phyloP scores from a whole-genome alignment of 2,329 filamentous ascomycete genomes.

The Penicillium sp. region DNA sequence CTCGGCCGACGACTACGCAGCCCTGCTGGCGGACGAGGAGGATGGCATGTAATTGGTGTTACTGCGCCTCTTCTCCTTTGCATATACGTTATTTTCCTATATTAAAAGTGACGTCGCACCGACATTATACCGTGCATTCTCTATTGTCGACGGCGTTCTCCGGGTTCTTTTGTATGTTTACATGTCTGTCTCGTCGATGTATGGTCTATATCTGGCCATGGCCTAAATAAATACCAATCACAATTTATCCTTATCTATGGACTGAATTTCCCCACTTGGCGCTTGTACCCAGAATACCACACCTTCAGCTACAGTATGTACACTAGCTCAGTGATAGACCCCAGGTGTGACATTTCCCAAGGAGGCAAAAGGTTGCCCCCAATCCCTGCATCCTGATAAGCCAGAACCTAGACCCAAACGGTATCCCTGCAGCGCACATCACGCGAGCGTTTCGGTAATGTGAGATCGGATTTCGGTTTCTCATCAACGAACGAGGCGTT shows the following conservation, averaged over 20 bases:
- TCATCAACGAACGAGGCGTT: background rate
- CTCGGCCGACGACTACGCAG: conserved; percentile 89
- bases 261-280: background rate
- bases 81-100: conserved; percentile 3
- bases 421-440: background rate
- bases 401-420: background rate
- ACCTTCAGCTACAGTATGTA: too few species aligned
- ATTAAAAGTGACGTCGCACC: conserved; percentile 5
- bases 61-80: background rate
- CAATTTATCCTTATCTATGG: background rate
- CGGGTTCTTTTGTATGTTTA: background rate
- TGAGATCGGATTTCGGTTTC: background rate
- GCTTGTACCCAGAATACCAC: background rate
- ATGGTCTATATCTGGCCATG: background rate
- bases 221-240: background rate
- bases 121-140: conserved; percentile 3
- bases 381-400: background rate
- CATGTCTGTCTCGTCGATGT: background rate
- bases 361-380: background rate
- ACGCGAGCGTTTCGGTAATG: background rate
- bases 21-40: conserved; percentile 72
- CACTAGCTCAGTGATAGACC: too few species aligned
- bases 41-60: conserved; percentile 40
- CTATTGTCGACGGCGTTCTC: conserved; percentile 4
- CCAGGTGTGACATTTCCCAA: background rate